Conservation (phyloP, 1,284 basidiomycete genomes). For the Malassezia furfur region DNA sequence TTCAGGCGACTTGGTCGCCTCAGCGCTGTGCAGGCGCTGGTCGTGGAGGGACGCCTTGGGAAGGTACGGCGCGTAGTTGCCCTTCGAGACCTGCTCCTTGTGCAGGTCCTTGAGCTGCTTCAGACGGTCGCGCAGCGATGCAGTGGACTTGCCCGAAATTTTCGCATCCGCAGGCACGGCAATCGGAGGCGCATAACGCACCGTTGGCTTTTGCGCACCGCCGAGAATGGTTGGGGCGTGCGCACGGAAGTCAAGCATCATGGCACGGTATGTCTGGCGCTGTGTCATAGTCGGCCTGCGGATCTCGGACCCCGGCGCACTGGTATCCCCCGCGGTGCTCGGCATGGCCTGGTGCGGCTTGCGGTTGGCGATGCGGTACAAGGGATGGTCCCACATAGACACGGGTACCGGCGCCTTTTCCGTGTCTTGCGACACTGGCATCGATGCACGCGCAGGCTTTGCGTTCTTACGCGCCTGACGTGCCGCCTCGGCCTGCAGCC, state of each 20-base stretch:
- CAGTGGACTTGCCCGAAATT: neutral
- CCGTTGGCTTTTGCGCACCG: neutral
- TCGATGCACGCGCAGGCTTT: neutral
- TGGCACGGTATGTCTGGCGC: conserved; percentile 2
- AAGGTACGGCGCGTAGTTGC: conserved; percentile 14
- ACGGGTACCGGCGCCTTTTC: conserved; percentile 1
- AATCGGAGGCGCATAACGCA: conserved; percentile 10
- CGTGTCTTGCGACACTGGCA: too few species aligned
- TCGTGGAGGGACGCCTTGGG: neutral
- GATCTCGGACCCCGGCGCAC: neutral
- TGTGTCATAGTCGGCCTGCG: neutral
- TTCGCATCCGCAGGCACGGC: conserved; percentile 2
- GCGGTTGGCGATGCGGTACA: conserved; percentile 10
- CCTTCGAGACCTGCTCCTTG: conserved; percentile 1
- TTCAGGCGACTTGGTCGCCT: neutral
- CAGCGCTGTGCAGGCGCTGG: neutral
- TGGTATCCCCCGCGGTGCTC: neutral
- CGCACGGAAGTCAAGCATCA: conserved; percentile 10
- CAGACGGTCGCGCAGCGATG: neutral
- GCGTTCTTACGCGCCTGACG: neutral
- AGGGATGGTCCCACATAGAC: conserved; percentile 7
- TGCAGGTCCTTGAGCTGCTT: neutral
- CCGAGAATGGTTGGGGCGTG: conserved; percentile 1
- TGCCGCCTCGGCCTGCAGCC: neutral
- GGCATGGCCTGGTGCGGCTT: neutral